Evolutionary conservation across 768 basidiomycete genomes (phyloP), one percentile per base, ranked within the genome.

Genomic region (Dioszegia crocea): DNA sequence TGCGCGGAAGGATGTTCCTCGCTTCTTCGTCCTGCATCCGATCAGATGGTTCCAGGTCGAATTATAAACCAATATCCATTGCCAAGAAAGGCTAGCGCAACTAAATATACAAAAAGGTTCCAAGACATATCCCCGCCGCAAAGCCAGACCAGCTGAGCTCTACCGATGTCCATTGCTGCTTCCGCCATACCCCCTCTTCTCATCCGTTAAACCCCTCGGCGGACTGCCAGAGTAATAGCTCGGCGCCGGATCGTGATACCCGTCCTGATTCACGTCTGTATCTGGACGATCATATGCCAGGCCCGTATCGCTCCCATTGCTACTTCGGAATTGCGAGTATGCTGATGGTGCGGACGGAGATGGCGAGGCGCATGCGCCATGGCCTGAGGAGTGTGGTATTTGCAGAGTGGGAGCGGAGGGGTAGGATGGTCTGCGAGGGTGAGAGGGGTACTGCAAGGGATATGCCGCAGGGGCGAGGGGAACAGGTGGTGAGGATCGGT

Each of bases 221-320:
- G 33, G 33, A 33, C 33, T 33, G 33, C 33, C 51, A 36, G 51
- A 40, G 29, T 40, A 23, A 51, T 51, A 53, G 17, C 51, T 53
- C 19, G 51, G 38, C 8, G 51, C 51, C 3, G 51, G 51, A 27
- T 31, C 51, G 19, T 17, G 36, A 27, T 53, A 38, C 17, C 10
- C 36, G 23, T 53, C 51, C 19, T 12, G 11, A 40, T 40, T n/a
- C 11, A 40, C 21, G 19, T 53, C 51, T 26, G 39, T 40, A 53
- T 53, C 51, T 40, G 51, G 29, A 4, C 38, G 21, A 36, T 53
- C 51, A 23, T 53, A 53, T 23, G 51, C 38, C 26, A 53, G 17
- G 17, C 49, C 33, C 5, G 27, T 36, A 17, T 29, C 8, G 47
- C 29, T 31, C 4, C 12, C 27, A 31, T 23, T 14, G 21, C n/a